Percentiles rank a stretch among this genome's conserved stretches.
Conservation (phyloP, 2,329 filamentous ascomycete species). For the Cladosporium sp. region DNA sequence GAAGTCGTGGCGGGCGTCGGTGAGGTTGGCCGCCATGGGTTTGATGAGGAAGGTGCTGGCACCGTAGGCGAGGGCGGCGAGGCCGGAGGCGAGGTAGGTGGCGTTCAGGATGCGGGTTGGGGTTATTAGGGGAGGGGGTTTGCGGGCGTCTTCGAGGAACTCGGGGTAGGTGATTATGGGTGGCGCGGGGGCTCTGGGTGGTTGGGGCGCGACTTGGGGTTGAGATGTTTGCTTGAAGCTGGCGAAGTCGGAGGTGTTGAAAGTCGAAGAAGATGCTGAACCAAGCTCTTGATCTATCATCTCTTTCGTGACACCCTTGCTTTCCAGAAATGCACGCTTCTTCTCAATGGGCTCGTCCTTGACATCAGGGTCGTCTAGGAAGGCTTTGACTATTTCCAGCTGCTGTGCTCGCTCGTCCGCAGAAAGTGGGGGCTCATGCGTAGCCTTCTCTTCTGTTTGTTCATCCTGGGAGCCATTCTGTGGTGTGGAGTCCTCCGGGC, state of each 20-base stretch:
- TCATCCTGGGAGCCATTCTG: neutral
- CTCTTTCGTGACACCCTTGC: slow-evolving; percentile 63
- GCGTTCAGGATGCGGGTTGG: slow-evolving; percentile 51
- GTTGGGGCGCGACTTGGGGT: slow-evolving; percentile 4
- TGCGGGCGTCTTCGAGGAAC: slow-evolving; percentile 53
- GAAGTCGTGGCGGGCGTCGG: slow-evolving; percentile 52
- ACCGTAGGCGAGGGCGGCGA: slow-evolving; percentile 59
- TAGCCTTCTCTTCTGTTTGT: neutral
- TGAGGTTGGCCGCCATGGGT: slow-evolving; percentile 52
- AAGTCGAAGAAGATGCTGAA: neutral
- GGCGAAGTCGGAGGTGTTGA: slow-evolving; percentile 21
- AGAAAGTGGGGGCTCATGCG: neutral
- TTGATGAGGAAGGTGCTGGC: slow-evolving; percentile 62
- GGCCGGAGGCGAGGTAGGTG: slow-evolving; percentile 50
- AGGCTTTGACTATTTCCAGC: slow-evolving; percentile 65
- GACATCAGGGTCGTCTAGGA: slow-evolving; percentile 69
- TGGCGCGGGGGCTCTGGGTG: slow-evolving; percentile 39
- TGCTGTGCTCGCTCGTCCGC: slow-evolving; percentile 17
- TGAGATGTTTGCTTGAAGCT: slow-evolving; percentile 17
- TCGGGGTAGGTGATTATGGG: slow-evolving; percentile 64
- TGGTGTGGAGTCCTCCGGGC: neutral
- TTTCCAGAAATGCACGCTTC: slow-evolving; percentile 69
- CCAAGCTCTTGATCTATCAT: slow-evolving; percentile 63
- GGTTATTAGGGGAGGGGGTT: slow-evolving; percentile 55
- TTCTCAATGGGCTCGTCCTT: slow-evolving; percentile 61